These are phyloP conservation scores for Leptographium radiaticola DNA, from an alignment of 2,329 filamentous ascomycete species.

Conservation along the genomic window DNA sequence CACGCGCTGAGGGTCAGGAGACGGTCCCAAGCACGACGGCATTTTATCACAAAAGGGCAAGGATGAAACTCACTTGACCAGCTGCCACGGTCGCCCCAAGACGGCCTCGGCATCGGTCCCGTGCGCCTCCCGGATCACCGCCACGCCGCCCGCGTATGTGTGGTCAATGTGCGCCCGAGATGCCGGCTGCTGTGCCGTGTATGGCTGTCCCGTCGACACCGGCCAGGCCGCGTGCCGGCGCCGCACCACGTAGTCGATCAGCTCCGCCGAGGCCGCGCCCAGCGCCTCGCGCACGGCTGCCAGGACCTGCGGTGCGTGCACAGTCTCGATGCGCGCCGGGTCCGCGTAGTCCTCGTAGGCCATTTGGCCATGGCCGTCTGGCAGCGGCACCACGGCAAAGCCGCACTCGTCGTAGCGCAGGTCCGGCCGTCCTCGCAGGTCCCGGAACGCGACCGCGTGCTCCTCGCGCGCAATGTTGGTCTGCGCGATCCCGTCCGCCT, in stretches of 20 bases:
- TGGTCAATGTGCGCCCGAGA: constrained; percentile 11
- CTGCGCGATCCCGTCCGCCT: constrained; percentile 7
- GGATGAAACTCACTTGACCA: constrained; percentile 5
- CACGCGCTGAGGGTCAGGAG: constrained; percentile 8
- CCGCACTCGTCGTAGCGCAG: constrained; percentile 8
- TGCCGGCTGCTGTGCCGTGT: constrained; percentile 9
- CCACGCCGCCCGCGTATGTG: constrained; percentile 29
- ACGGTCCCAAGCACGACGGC: too few relatives aligned
- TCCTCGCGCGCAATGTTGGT: constrained; percentile 10
- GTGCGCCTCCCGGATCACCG: constrained; percentile 40
- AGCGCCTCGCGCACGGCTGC: constrained; percentile 4
- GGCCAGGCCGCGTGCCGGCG: constrained; percentile 9
- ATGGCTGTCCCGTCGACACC: constrained; percentile 9
- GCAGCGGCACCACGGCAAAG: constrained; percentile 3
- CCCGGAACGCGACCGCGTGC: constrained; percentile 4
- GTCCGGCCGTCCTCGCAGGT: constrained; percentile 4
- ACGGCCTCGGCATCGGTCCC: constrained; percentile 1
- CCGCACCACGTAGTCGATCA: constrained; percentile 12
- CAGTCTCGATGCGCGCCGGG: constrained; percentile 2
- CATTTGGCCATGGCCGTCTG: neutral
- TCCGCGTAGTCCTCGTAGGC: constrained; percentile 4
- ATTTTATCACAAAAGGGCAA: too few relatives aligned
- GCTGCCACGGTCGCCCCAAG: constrained; percentile 3
- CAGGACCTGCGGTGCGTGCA: constrained; percentile 7
- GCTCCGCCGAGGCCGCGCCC: constrained; percentile 9